Evolutionary conservation across 495 filamentous ascomycete species (phyloP), one percentile per base, ranked within the genome.

Genomic region (Aspergillus indologenus): DNA sequence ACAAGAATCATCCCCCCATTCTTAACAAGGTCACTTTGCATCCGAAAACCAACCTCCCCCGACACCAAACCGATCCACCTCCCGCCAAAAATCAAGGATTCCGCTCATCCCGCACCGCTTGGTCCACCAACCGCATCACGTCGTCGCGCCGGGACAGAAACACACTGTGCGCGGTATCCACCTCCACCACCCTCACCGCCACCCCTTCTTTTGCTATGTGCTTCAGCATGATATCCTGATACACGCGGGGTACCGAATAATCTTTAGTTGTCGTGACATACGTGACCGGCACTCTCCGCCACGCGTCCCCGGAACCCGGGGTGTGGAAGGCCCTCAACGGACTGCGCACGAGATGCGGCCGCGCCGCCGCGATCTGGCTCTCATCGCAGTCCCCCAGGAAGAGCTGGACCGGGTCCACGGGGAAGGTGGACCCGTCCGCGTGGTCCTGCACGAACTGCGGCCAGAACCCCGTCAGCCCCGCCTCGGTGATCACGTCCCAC

Each of bases 161-260:
- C 21, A 49, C 20, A 49, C 46, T 49, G 23, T 49, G 46, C 46
- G 46, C 46, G 20, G 46, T 23, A 26, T 49, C 46, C 46, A 49
- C 46, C 47, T 67, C 64, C 53, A 65, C 59, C 0, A 68, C 58
- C 50, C 62, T 59, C 11, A 72, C 57, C 42, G 66, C 29, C 19
- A 61, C 49, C 3, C 70, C 69, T 4, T 65, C 66, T 20, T 60
- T 63, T 31, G 55, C 44, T 44, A 74, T 61, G 21, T 61, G 59
- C 46, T 60, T 65, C 3, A 79, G 52, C 50, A 77, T 71, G 11
- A 60, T 59, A 60, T 73, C 64, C 68, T 80, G 75, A 62, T 74
- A 76, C 3, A 57, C 29, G 20, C 58, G 22, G 0, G 66, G 67
- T n/a, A 75, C 49, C 11, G 67, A 66, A 59, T 65, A 67, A 60